These are phyloP conservation scores for Salix caprea DNA, from an alignment of 345 rosid genomes.

Conservation along the genomic window DNA sequence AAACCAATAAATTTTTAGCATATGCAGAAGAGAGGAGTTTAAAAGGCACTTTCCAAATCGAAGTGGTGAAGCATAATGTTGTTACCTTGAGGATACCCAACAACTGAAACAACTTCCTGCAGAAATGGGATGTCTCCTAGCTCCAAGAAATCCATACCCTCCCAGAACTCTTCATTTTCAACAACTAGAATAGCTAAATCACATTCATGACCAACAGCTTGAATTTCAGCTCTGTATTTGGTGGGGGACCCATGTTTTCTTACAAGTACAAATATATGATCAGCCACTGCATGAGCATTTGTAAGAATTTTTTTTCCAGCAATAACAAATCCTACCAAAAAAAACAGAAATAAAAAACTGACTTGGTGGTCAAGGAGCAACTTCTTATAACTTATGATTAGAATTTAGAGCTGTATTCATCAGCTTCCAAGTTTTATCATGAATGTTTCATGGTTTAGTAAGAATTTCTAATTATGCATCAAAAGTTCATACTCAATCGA, in stretches of 20 bases:
- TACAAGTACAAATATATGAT: constrained; percentile 74
- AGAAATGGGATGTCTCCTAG: constrained; percentile 71
- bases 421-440: neutral
- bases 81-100: constrained; percentile 91
- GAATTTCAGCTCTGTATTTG: constrained; percentile 61
- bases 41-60: neutral
- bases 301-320: constrained; percentile 68
- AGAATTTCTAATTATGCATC: neutral
- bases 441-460: neutral
- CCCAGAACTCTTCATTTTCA: constrained; percentile 62
- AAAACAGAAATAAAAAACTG: neutral
- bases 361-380: neutral
- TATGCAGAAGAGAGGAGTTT: too few species aligned
- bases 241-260: constrained; percentile 83
- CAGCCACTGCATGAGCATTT: constrained; percentile 87
- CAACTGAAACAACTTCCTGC: constrained; percentile 74
- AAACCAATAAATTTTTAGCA: too few species aligned
- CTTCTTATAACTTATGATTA: neutral
- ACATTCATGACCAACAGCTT: constrained; percentile 79
- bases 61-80: neutral
- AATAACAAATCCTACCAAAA: constrained; percentile 48
- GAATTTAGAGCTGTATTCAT: neutral
- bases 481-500: neutral
- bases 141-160: constrained; percentile 59
- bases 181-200: constrained; percentile 74